Evolutionary conservation across 306 rosid species (phyloP), one percentile per base, ranked within the genome.

Genomic region (Cyclanthera cordifolia): DNA sequence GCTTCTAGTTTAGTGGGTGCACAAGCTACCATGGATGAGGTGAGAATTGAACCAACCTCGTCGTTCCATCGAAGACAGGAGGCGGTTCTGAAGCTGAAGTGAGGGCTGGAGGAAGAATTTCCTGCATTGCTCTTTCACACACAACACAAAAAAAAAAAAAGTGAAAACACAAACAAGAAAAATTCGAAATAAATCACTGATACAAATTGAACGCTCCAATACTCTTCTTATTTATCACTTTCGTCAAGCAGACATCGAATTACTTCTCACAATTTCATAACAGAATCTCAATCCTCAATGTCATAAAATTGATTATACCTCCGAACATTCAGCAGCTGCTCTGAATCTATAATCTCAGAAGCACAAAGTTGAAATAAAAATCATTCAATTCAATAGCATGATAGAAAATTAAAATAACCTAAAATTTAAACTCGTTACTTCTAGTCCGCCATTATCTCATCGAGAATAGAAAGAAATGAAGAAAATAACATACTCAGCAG

Each of bases 31-130:
- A 45, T 32, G 23, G 25, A 32, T 32, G 24, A 6, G 15, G 3
- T 59, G 51, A 63, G 43, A 63, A 37, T 9, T 19, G 57, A 70
- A 72, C 59, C 45, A 77, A 90, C 97, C 95, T 88, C 75, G 95
- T 83, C n/a, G 81, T 80, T 45, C 95, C 97, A 79, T 90, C 86
- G 47, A 90, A 86, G 55, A 90, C 7, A n/a, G 85, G 68, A 74
- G 97, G 95, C 10, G 89, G 89, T n/a, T 84, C 81, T 60, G 97
- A 84, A 73, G 76, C 76, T 16, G 95, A 85, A 71, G 78, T 82
- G 64, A 85, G 86, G 48, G 93, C 66, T 25, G 86, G 78, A 56
- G 87, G 92, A 70, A 78, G 87, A 67, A 64, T 81, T 74, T 87
- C 83, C 65, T 82, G 82, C 73, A 74, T 75, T 61, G 75, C 79